Conservation (phyloP, 2,329 filamentous ascomycete species). For the Trichoderma afroharzianum region DNA sequence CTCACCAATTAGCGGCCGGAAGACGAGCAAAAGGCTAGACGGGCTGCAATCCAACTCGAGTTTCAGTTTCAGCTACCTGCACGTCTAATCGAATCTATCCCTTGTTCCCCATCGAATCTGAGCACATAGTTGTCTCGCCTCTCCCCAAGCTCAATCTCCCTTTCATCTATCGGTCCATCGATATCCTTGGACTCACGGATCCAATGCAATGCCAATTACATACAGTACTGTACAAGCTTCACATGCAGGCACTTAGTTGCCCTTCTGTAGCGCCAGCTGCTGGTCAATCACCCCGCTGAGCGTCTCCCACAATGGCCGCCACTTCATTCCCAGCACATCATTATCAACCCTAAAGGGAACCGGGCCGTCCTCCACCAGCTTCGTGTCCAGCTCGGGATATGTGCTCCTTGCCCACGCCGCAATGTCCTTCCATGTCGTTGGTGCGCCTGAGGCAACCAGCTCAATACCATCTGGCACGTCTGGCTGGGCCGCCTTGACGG, state of each 20-base stretch:
- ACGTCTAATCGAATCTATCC: not conserved
- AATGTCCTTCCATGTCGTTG: not conserved
- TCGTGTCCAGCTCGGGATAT: slow-evolving; percentile 4
- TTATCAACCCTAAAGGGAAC: slow-evolving; percentile 1
- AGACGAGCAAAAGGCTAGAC: not conserved
- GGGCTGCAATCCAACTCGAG: not conserved
- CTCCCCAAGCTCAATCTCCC: not conserved
- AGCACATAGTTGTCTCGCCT: not conserved
- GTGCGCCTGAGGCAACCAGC: slow-evolving; percentile 6
- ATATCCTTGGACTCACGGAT: not conserved
- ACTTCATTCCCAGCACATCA: not conserved
- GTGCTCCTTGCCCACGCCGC: not conserved
- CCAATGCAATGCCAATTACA: no score
- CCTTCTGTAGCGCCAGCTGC: slow-evolving; percentile 4
- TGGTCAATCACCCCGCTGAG: not conserved
- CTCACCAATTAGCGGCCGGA: not conserved
- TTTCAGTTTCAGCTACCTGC: slow-evolving; percentile 4
- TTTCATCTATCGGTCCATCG: not conserved
- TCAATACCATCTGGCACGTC: not conserved
- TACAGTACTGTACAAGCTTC: no score
- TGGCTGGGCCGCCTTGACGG: not conserved
- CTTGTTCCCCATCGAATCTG: not conserved
- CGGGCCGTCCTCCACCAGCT: not conserved
- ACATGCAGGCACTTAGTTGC: not conserved
- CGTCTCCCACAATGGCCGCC: slow-evolving; percentile 5